Percentiles rank a stretch among this genome's conserved stretches.
Conservation (phyloP, 2,329 filamentous ascomycete genomes). For the Didymella arachidicola region DNA sequence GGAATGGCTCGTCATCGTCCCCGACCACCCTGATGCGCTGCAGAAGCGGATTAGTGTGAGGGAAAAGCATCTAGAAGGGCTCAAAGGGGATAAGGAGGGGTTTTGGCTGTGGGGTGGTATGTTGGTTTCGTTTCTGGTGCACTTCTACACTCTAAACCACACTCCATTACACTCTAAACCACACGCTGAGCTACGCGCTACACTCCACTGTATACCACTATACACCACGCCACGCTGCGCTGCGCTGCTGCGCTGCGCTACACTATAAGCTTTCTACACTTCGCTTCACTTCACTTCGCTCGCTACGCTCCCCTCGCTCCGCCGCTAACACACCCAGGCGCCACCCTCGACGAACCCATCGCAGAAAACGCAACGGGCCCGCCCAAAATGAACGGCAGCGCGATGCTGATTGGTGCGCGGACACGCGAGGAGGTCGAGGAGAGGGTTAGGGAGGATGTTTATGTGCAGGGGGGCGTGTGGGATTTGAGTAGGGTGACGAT, state of each 20-base stretch:
- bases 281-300: background rate
- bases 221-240: background rate
- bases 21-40: slow-evolving; percentile 54
- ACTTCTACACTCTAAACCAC: too few relatives aligned
- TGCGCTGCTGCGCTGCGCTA: too few relatives aligned
- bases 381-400: slow-evolving; percentile 77
- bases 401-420: slow-evolving; percentile 71
- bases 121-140: background rate
- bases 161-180: too few relatives aligned
- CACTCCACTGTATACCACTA: too few relatives aligned
- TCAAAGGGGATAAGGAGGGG: slow-evolving; percentile 38
- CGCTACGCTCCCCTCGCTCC: too few relatives aligned
- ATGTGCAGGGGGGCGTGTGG: slow-evolving; percentile 77
- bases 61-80: slow-evolving; percentile 43
- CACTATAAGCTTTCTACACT: too few relatives aligned
- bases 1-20: slow-evolving; percentile 62
- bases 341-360: slow-evolving; percentile 53
- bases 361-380: slow-evolving; percentile 65
- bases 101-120: slow-evolving; percentile 50
- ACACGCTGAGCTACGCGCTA: too few relatives aligned
- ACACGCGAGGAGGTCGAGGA: slow-evolving; percentile 74
- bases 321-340: slow-evolving; percentile 29
- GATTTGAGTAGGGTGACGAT: slow-evolving; percentile 64
- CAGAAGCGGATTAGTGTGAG: slow-evolving; percentile 55
- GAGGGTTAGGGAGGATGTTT: slow-evolving; percentile 74